Conservation (phyloP, 139 green algal species). For the Zygnema cylindricum region DNA sequence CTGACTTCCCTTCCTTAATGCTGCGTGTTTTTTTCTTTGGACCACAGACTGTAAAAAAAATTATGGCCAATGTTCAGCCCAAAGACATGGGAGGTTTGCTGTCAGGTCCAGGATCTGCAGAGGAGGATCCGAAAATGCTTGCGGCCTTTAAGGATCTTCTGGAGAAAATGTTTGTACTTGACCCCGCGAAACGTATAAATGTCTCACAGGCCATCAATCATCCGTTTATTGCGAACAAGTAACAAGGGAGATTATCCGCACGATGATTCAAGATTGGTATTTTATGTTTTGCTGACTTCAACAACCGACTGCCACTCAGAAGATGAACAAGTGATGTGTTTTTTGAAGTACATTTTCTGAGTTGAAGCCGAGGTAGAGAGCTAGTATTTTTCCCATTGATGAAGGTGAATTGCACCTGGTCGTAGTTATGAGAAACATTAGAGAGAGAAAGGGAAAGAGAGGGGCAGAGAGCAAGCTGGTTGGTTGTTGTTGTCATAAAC, state of each 20-base stretch:
- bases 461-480: too few relatives aligned
- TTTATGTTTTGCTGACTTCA: too few relatives aligned
- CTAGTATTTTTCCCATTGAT: too few relatives aligned
- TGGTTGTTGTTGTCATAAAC: too few relatives aligned
- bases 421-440: too few relatives aligned
- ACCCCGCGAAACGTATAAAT: slow-evolving; percentile 92
- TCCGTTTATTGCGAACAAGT: slow-evolving; percentile 81
- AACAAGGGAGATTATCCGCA: slow-evolving; percentile 19
- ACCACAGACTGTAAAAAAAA: slow-evolving; percentile 68
- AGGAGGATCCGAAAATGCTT: slow-evolving; percentile 60
- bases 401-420: too few relatives aligned
- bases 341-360: too few relatives aligned
- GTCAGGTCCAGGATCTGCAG: slow-evolving; percentile 3
- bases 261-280: too few relatives aligned
- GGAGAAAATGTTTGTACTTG: slow-evolving; percentile 90
- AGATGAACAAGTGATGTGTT: too few relatives aligned
- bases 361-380: too few relatives aligned
- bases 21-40: not conserved
- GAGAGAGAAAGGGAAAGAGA: too few relatives aligned
- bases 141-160: slow-evolving; percentile 87
- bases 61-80: slow-evolving; percentile 76
- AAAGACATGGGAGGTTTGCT: slow-evolving; percentile 70
- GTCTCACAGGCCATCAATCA: slow-evolving; percentile 86
- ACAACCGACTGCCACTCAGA: too few relatives aligned
- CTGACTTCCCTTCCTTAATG: not conserved